phyloP scores from a whole-genome alignment of 2,329 filamentous ascomycete genomes.

The Blumeria graminis region DNA sequence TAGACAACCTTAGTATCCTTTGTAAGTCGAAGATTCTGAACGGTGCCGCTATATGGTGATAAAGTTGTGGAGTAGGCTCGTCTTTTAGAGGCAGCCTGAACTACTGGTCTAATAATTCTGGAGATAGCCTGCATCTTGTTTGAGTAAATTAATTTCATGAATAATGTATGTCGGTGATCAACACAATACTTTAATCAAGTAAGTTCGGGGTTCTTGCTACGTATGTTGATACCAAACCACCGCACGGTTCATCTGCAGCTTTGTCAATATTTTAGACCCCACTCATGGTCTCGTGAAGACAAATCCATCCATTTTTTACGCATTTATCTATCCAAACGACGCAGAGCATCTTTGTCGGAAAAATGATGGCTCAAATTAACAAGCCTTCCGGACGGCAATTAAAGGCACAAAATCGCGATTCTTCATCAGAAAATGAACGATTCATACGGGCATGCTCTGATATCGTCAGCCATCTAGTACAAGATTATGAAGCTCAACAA shows the following conservation, averaged over 20 bases:
- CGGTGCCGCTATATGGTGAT: constrained; percentile 46
- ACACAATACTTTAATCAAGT: no score
- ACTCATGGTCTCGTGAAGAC: no score
- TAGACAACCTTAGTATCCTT: constrained; percentile 80
- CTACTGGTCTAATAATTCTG: constrained; percentile 43
- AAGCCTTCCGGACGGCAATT: constrained; percentile 21
- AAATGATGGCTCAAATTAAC: not conserved
- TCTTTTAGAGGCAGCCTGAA: constrained; percentile 42
- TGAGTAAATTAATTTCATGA: constrained; percentile 10
- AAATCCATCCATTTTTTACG: no score
- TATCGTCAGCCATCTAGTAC: constrained; percentile 78
- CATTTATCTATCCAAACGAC: no score
- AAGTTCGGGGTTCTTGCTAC: no score
- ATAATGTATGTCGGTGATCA: no score
- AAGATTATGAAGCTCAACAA: constrained; percentile 68
- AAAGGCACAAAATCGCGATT: constrained; percentile 43
- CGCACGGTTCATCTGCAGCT: not conserved
- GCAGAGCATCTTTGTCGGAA: no score
- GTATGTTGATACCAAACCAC: not conserved
- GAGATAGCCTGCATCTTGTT: constrained; percentile 64
- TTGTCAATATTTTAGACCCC: no score
- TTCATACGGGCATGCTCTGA: constrained; percentile 89
- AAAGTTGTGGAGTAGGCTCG: constrained; percentile 52
- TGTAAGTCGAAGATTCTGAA: constrained; percentile 81
- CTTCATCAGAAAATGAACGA: constrained; percentile 81